Conservation (phyloP, 2,329 filamentous ascomycete genomes). For the Fusarium aywerte region DNA sequence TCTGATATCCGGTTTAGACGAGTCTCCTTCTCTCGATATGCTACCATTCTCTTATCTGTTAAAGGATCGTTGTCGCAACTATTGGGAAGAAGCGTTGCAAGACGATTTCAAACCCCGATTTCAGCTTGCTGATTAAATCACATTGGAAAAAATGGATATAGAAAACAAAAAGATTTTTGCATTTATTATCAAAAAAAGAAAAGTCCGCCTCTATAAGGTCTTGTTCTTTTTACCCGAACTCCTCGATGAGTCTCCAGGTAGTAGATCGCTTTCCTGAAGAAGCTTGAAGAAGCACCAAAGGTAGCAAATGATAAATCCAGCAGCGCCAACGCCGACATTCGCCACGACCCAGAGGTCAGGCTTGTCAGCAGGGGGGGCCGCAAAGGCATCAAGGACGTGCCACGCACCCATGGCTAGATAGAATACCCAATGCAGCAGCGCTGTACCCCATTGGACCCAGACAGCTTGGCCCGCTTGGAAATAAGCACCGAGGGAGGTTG, state of each 20-base stretch:
- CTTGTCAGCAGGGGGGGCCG: constrained; percentile 76
- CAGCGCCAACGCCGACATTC: constrained; percentile 87
- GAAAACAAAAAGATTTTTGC: not conserved
- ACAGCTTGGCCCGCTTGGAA: constrained; percentile 59
- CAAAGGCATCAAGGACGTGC: constrained; percentile 79
- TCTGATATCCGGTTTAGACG: too few species aligned
- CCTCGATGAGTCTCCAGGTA: constrained; percentile 49
- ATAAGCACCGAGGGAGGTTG: constrained; percentile 76
- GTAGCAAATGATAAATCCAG: constrained; percentile 88
- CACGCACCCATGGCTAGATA: constrained; percentile 82
- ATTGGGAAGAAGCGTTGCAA: too few species aligned
- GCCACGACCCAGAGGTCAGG: constrained; percentile 95
- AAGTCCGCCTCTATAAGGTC: constrained; percentile 22
- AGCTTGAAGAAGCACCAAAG: constrained; percentile 87
- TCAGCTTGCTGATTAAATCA: not conserved
- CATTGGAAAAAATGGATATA: not conserved
- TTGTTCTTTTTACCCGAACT: constrained; percentile 50
- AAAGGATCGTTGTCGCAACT: too few species aligned
- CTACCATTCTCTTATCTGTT: too few species aligned
- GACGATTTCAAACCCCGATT: not conserved
- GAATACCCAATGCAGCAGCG: constrained; percentile 76
- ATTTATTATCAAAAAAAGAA: constrained; percentile 6
- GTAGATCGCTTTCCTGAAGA: constrained; percentile 66
- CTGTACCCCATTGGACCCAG: constrained; percentile 64
- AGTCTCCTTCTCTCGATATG: too few species aligned